Evolutionary conservation across 2,329 filamentous ascomycete genomes (phyloP).

Genomic region (Cercospora beticola): DNA sequence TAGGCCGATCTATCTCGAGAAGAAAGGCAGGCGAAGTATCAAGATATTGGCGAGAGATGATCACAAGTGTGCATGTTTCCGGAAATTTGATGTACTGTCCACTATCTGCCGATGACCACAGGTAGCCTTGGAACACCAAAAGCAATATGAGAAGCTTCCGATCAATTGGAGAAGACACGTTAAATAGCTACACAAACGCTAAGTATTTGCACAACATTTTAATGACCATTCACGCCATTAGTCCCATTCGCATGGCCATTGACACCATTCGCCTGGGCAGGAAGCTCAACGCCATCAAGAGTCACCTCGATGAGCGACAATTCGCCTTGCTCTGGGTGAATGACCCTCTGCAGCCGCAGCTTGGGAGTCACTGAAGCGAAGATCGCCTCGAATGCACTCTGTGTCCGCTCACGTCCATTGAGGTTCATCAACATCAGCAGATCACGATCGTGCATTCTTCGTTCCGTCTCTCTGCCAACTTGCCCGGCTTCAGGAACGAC

Average conservation of each 20-base stretch:
- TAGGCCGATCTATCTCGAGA: background rate
- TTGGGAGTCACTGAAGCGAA: slow-evolving; percentile 23
- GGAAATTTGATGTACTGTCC: background rate
- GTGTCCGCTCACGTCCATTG: slow-evolving; percentile 27
- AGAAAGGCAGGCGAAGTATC: background rate
- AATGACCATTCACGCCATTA: slow-evolving; percentile 11
- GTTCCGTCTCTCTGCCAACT: slow-evolving; percentile 22
- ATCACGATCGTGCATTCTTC: slow-evolving; percentile 28
- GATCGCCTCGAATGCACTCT: slow-evolving; percentile 24
- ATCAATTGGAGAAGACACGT: background rate
- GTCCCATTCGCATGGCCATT: background rate
- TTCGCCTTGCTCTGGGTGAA: slow-evolving; percentile 24
- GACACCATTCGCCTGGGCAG: background rate
- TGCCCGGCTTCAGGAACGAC: slow-evolving; percentile 26
- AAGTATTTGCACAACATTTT: background rate
- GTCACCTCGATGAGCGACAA: slow-evolving; percentile 26
- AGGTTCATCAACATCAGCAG: slow-evolving; percentile 31
- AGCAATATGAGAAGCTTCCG: background rate
- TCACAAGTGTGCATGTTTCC: background rate
- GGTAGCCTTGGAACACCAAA: background rate
- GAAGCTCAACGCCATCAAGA: slow-evolving; percentile 7
- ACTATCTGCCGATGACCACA: background rate
- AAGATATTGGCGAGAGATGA: background rate
- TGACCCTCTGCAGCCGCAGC: slow-evolving; percentile 19
- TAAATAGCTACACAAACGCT: background rate